Evolutionary conservation across 306 rosid genomes (phyloP).

Genomic region (Sophora flavescens): DNA sequence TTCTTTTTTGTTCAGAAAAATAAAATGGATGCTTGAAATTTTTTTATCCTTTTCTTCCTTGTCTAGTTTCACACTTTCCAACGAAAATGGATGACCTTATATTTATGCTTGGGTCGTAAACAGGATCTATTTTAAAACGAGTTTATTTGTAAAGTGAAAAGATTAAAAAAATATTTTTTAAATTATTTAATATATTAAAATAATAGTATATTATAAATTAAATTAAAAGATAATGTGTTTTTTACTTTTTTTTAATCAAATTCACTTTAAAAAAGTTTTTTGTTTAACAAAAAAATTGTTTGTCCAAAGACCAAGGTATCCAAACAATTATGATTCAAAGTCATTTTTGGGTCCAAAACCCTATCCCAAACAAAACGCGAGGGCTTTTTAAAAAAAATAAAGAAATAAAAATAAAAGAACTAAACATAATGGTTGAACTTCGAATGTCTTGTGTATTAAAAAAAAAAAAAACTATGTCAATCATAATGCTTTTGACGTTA

Average conservation of each 20-base stretch:
- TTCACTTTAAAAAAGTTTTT: not conserved
- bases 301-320: not conserved
- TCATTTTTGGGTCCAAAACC: not conserved
- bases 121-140: too few relatives aligned
- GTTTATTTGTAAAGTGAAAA: too few relatives aligned
- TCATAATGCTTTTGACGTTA: not conserved
- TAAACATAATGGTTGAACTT: conserved; percentile 3
- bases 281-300: not conserved
- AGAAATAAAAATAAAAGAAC: not conserved
- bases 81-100: not conserved
- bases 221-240: too few relatives aligned
- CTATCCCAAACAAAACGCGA: not conserved
- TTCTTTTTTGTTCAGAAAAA: conserved; percentile 1
- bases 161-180: too few relatives aligned
- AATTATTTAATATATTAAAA: too few relatives aligned
- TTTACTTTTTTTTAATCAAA: too few relatives aligned
- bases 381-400: not conserved
- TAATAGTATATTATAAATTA: too few relatives aligned
- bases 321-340: not conserved
- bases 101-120: conserved; percentile 2
- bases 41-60: not conserved
- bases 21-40: not conserved
- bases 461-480: not conserved
- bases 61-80: conserved; percentile 20
- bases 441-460: not conserved